Evolutionary conservation across 1,139 yeast species (phyloP).

Genomic region (Taiozyma sp.): DNA sequence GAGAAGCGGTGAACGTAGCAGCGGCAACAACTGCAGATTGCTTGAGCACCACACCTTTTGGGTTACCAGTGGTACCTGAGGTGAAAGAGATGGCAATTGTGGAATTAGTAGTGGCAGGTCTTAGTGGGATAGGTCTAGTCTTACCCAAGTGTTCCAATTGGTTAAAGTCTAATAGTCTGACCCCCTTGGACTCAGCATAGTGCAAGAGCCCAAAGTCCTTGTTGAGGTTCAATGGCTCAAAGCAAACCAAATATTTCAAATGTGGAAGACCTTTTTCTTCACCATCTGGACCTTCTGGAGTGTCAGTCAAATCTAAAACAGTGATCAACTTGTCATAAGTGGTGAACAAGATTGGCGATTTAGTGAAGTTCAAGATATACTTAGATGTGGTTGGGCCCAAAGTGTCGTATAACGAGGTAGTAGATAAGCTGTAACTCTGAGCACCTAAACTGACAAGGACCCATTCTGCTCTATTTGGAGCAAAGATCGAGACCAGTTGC

Average conservation of each 20-base stretch:
- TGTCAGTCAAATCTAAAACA: conserved; percentile 30
- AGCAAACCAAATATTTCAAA: conserved; percentile 43
- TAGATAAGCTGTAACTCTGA: conserved; percentile 43
- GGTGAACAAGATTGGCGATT: conserved; percentile 43
- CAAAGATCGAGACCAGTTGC: conserved; percentile 51
- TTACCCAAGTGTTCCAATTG: conserved; percentile 38
- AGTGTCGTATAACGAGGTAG: conserved; percentile 63
- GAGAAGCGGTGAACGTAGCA: conserved; percentile 16
- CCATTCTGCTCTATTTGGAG: conserved; percentile 60
- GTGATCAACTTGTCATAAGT: conserved; percentile 4
- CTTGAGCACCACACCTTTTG: conserved; percentile 36
- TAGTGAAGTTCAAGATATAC: conserved; percentile 52
- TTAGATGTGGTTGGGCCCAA: conserved; percentile 56
- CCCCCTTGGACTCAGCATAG: conserved; percentile 29
- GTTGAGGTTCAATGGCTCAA: conserved; percentile 44
- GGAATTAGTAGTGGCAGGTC: conserved; percentile 45
- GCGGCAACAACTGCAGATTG: conserved; percentile 31
- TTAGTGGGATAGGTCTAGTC: conserved; percentile 1
- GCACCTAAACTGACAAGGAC: conserved; percentile 56
- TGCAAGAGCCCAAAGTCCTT: conserved; percentile 24
- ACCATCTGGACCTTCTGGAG: conserved; percentile 31
- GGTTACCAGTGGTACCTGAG: conserved; percentile 38
- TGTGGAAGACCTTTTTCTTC: conserved; percentile 25
- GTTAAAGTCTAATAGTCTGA: conserved; percentile 39
- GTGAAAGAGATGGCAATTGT: conserved; percentile 69